Conservation (phyloP, 495 filamentous ascomycete genomes). For the Penicillium samsonianum region DNA sequence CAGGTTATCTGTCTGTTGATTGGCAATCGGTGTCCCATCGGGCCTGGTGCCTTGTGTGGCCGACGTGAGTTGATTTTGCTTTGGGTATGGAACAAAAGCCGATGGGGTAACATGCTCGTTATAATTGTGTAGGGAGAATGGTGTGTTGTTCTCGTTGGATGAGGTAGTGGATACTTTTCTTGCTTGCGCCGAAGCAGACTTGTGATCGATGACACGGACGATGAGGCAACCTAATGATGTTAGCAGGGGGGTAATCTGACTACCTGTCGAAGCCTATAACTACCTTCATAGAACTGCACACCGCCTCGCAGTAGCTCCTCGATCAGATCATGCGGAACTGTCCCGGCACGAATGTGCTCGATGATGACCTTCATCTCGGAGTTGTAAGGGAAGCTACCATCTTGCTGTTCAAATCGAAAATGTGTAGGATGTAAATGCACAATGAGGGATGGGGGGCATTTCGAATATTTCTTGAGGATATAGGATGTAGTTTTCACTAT, state of each 20-base stretch:
- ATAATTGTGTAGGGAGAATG: constrained; percentile 89
- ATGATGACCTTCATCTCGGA: constrained; percentile 87
- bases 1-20: constrained; percentile 26
- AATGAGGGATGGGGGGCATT: constrained; percentile 74
- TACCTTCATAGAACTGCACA: constrained; percentile 90
- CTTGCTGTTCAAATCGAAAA: constrained; percentile 93
- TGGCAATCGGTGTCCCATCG: constrained; percentile 13
- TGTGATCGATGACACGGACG: constrained; percentile 86
- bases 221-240: constrained; percentile 73
- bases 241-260: neutral
- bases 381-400: constrained; percentile 85
- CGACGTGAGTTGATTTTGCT: constrained; percentile 52
- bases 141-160: constrained; percentile 62
- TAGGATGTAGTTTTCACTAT: constrained; percentile 69
- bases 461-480: constrained; percentile 80
- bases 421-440: constrained; percentile 82
- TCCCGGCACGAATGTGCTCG: constrained; percentile 68
- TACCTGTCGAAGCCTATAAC: constrained; percentile 2
- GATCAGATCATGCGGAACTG: constrained; percentile 73
- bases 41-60: constrained; percentile 41
- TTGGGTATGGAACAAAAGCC: constrained; percentile 77
- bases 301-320: constrained; percentile 64
- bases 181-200: constrained; percentile 59
- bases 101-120: constrained; percentile 87
- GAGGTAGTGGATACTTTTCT: constrained; percentile 51